These are phyloP conservation scores for Microglena sp. DNA, from an alignment of 139 green algal species.

Conservation along the genomic window DNA sequence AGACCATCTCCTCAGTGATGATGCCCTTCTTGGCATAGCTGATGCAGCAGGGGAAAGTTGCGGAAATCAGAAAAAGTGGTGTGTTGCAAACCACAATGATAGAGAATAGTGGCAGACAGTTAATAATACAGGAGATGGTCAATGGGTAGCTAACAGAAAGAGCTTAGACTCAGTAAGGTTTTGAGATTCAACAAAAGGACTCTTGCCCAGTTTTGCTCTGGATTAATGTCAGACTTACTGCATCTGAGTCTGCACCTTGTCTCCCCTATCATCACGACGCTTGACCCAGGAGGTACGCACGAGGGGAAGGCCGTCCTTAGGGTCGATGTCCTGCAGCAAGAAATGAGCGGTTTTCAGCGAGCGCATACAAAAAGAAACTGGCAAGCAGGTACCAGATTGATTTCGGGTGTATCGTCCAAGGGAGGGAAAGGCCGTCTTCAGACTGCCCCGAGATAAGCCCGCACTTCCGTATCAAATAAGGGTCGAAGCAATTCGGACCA, in stretches of 20 bases:
- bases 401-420: too few relatives aligned
- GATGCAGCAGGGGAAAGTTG: too few relatives aligned
- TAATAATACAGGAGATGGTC: too few relatives aligned
- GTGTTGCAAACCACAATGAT: too few relatives aligned
- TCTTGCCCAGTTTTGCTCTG: too few relatives aligned
- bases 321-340: slow-evolving; percentile 34
- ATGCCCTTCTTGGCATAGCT: slow-evolving; percentile 67
- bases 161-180: too few relatives aligned
- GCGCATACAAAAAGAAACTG: too few relatives aligned
- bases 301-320: slow-evolving; percentile 64
- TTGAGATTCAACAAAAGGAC: too few relatives aligned
- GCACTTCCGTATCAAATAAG: not conserved
- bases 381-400: too few relatives aligned
- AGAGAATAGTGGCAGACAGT: too few relatives aligned
- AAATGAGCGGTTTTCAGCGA: not conserved
- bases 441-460: not conserved
- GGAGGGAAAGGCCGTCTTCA: not conserved
- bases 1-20: slow-evolving; percentile 94
- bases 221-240: slow-evolving; percentile 9
- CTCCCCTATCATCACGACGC: slow-evolving; percentile 45
- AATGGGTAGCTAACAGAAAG: slow-evolving; percentile 45
- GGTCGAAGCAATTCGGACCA: not conserved
- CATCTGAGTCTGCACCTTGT: slow-evolving; percentile 33
- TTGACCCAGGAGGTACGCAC: slow-evolving; percentile 66
- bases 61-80: too few relatives aligned